phyloP scores from a whole-genome alignment of 2,329 filamentous ascomycete genomes.

The Colletotrichum chlorophyti region DNA sequence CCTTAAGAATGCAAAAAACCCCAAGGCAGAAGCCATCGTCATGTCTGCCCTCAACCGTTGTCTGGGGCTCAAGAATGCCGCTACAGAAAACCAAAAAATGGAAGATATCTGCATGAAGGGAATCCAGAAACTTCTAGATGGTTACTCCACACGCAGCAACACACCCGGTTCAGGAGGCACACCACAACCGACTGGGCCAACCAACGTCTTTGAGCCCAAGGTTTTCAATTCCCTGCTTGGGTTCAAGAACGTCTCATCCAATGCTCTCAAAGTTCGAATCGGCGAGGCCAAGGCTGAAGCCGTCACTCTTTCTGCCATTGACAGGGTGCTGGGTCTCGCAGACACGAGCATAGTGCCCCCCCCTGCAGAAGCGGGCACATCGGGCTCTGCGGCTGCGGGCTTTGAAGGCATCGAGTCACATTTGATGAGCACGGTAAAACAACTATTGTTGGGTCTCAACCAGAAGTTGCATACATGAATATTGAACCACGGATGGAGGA shows the following conservation, averaged over 20 bases:
- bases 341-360: constrained; percentile 49
- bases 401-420: constrained; percentile 49
- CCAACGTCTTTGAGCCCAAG: constrained; percentile 40
- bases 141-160: constrained; percentile 45
- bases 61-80: constrained; percentile 52
- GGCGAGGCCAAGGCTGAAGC: constrained; percentile 52
- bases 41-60: constrained; percentile 61
- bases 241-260: constrained; percentile 54
- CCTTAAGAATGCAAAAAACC: constrained; percentile 49
- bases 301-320: constrained; percentile 56
- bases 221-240: constrained; percentile 49
- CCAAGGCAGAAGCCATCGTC: constrained; percentile 53
- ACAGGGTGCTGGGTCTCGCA: constrained; percentile 56
- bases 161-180: constrained; percentile 38
- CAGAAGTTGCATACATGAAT: constrained; percentile 39
- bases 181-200: constrained; percentile 29
- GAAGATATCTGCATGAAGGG: constrained; percentile 54
- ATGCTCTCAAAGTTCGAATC: constrained; percentile 47
- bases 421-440: constrained; percentile 47
- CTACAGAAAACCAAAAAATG: constrained; percentile 52
- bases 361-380: constrained; percentile 20
- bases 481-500: neutral
- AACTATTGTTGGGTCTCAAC: constrained; percentile 47
- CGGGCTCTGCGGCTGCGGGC: constrained; percentile 30
- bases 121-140: constrained; percentile 49